These are phyloP conservation scores for Psidium guajava DNA, from an alignment of 345 rosid species.

Conservation along the genomic window DNA sequence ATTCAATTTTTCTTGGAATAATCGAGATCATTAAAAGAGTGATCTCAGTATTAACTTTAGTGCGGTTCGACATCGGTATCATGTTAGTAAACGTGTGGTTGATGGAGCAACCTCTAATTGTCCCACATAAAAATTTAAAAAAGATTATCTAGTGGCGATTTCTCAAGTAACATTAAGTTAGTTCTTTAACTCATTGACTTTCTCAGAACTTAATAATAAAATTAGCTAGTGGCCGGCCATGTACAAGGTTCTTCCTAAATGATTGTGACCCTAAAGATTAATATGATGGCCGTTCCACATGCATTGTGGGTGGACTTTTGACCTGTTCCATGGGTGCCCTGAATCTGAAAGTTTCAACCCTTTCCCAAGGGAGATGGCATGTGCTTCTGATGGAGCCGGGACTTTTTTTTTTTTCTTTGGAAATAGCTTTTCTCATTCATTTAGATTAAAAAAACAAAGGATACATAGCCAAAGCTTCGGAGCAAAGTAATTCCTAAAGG, in stretches of 20 bases:
- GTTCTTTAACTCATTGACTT: neutral
- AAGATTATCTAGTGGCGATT: neutral
- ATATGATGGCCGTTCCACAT: neutral
- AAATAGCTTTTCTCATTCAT: no score
- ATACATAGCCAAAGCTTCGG: no score
- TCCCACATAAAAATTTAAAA: neutral
- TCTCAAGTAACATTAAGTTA: neutral
- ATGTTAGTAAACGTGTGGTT: neutral
- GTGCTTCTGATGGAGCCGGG: neutral
- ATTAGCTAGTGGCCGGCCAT: neutral
- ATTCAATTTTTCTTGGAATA: neutral
- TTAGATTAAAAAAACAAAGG: no score
- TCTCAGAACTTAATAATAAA: neutral
- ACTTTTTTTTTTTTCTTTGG: no score
- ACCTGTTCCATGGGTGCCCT: neutral
- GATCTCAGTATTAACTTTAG: neutral
- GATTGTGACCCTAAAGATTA: neutral
- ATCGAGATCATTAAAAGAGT: neutral
- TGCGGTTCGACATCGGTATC: neutral
- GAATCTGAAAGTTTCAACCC: neutral
- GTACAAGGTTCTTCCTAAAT: neutral
- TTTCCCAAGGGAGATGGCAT: neutral
- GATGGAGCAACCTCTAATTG: neutral
- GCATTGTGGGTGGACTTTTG: neutral
- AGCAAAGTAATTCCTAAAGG: no score